phyloP scores from a whole-genome alignment of 1,284 basidiomycete genomes.

The Coriolopsis trogii region DNA sequence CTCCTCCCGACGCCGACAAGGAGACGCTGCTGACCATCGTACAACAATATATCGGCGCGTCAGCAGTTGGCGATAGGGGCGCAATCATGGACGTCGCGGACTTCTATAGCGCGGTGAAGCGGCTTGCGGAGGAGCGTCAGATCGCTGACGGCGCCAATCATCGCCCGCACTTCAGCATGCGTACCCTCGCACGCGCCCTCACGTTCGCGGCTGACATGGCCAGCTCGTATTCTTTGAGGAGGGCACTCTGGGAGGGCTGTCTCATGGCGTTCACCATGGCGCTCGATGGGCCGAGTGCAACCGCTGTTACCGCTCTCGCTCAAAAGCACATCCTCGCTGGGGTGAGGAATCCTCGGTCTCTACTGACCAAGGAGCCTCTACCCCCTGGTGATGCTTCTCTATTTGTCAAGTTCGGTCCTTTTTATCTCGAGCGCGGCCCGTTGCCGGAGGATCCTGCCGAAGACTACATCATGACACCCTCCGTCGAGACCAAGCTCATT shows the following conservation, averaged over 20 bases:
- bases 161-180: conserved; percentile 97
- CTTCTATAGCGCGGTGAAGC: conserved; percentile 86
- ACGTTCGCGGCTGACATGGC: conserved; percentile 90
- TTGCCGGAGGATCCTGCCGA: conserved; percentile 63
- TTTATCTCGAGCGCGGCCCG: conserved; percentile 86
- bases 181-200: conserved; percentile 91
- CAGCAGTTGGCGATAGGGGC: conserved; percentile 84
- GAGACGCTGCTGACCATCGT: conserved; percentile 92
- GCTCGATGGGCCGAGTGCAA: conserved; percentile 77
- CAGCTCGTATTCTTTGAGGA: conserved; percentile 76
- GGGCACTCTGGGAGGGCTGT: conserved; percentile 95
- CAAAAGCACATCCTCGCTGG: conserved; percentile 83
- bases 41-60: conserved; percentile 87
- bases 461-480: conserved; percentile 94
- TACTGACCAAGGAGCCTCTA: conserved; percentile 71
- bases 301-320: conserved; percentile 70
- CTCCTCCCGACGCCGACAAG: conserved; percentile 89
- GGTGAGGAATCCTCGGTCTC: conserved; percentile 80
- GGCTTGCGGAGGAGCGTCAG: conserved; percentile 77
- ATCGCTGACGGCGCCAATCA: conserved; percentile 95
- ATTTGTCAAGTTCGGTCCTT: conserved; percentile 88
- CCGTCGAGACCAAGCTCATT: conserved; percentile 93
- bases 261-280: conserved; percentile 98
- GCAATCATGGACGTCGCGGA: conserved; percentile 92
- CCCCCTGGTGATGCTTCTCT: conserved; percentile 57